Base-by-base conservation (phyloP, 495 filamentous ascomycete genomes). In the Pseudevernia furfuracea region DNA sequence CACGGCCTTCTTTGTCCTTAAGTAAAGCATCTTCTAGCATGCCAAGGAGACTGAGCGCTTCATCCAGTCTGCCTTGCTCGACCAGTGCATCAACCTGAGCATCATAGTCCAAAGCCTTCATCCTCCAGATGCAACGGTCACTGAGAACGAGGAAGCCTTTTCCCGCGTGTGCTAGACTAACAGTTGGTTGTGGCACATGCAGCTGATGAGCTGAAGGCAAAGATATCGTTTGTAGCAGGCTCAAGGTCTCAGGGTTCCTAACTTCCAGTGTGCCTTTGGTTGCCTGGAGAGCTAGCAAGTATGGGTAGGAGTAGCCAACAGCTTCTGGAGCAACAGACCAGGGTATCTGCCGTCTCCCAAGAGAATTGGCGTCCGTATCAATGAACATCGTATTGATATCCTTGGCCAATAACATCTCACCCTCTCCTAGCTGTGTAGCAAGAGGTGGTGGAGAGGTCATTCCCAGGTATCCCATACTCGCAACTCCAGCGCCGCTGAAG, bases 321-420 rank as follows among this genome's bases (percentile, higher is more conserved):
- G 87, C 84, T 65, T 96, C 92, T 3, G 94, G 95, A 1, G 92
- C 92, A 59, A 85, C 80, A 37, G 86, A 83, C 94, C 94, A 99
- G 14, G 91, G 92, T 36, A 97, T 85, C 75, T 97, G 93, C 49
- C 89, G 82, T 70, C 90, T 88, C 25, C 93, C 89, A 4, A 96
- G 71, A 1, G 91, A 81, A 63, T 90, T 91, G 1, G 92, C 95
- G 11, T 91, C 81, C 32, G 84, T 81, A 63, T 96, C 86, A 64
- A 96, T 89, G 69, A 97, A 99, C 49, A 96, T 78, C 1, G 92
- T 95, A 71, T 97, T 96, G 70, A 96, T 90, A 69, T 99, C 94
- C 73, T 96, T 97, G 14, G 94, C 89, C 19, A 99, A 78, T 69
- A 98, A 74, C 68, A 97, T 82, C 70, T 97, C 84, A 1, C 89